Evolutionary conservation across 345 rosid genomes (phyloP).

Genomic region (Populus pruinosa): DNA sequence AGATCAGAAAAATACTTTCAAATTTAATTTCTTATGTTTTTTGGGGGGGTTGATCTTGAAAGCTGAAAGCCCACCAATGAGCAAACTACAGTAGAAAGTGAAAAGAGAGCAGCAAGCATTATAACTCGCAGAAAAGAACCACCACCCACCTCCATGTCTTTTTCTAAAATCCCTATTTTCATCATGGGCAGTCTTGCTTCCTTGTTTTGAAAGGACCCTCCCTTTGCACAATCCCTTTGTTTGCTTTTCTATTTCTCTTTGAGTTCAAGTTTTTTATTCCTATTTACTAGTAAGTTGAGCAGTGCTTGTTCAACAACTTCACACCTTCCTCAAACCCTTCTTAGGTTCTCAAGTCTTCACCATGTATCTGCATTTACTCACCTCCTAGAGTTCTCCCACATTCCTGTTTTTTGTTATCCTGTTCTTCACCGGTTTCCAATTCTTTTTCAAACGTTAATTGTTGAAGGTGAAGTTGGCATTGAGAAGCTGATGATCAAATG

Average conservation of each 20-base stretch:
- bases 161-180: background rate
- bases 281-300: background rate
- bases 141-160: background rate
- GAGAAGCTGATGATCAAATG: background rate
- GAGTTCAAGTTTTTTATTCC: background rate
- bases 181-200: background rate
- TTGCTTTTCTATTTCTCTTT: background rate
- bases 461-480: background rate
- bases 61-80: too few relatives aligned
- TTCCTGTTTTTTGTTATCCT: background rate
- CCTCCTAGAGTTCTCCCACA: background rate
- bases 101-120: too few relatives aligned
- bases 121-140: background rate
- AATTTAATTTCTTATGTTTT: too few relatives aligned
- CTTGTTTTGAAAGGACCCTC: background rate
- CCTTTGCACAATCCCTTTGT: background rate
- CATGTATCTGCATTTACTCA: background rate
- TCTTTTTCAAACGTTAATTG: background rate
- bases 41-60: background rate
- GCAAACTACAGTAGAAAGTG: too few relatives aligned
- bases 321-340: background rate
- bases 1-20: too few relatives aligned
- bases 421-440: background rate
- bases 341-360: background rate
- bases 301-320: background rate